These are phyloP conservation scores for Chytridiales sp. DNA, from an alignment of 371 early-diverging fungal species.

Conservation along the genomic window DNA sequence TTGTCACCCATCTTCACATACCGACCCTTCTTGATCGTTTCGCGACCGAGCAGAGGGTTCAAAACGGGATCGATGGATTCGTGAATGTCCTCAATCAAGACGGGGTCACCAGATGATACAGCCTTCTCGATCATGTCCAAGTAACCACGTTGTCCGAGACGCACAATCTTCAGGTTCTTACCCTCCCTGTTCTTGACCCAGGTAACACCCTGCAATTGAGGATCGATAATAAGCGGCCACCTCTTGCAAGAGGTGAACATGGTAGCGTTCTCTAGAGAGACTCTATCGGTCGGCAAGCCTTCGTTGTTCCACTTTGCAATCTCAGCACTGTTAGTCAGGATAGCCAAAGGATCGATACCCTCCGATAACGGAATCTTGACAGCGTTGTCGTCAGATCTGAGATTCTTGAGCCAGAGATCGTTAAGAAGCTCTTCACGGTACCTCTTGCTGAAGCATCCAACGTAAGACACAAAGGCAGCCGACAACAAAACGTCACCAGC, in stretches of 20 bases:
- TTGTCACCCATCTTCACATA: slow-evolving; percentile 64
- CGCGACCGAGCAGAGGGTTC: slow-evolving; percentile 60
- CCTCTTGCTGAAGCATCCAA: slow-evolving; percentile 61
- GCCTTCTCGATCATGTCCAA: slow-evolving; percentile 62
- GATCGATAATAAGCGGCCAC: slow-evolving; percentile 66
- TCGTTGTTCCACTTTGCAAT: slow-evolving; percentile 67
- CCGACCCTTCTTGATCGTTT: slow-evolving; percentile 62
- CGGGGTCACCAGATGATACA: slow-evolving; percentile 54
- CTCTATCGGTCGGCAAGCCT: slow-evolving; percentile 60
- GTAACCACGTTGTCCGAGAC: slow-evolving; percentile 55
- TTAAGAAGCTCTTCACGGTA: slow-evolving; percentile 58
- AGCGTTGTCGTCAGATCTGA: slow-evolving; percentile 40
- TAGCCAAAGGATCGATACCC: slow-evolving; percentile 54
- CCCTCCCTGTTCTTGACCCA: slow-evolving; percentile 64
- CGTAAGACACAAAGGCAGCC: slow-evolving; percentile 62
- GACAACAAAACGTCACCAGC: slow-evolving; percentile 61
- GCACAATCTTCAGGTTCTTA: slow-evolving; percentile 49
- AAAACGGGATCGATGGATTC: slow-evolving; percentile 59
- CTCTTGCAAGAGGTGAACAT: slow-evolving; percentile 62
- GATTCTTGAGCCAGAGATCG: slow-evolving; percentile 54
- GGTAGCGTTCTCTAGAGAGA: slow-evolving; percentile 62
- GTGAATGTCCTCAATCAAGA: slow-evolving; percentile 60
- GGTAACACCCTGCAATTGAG: slow-evolving; percentile 62
- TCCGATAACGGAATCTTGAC: slow-evolving; percentile 50
- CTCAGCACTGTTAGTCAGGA: slow-evolving; percentile 56